Conservation (phyloP, 805 yeast genomes). For the Monosporozyma yasuniensis region DNA sequence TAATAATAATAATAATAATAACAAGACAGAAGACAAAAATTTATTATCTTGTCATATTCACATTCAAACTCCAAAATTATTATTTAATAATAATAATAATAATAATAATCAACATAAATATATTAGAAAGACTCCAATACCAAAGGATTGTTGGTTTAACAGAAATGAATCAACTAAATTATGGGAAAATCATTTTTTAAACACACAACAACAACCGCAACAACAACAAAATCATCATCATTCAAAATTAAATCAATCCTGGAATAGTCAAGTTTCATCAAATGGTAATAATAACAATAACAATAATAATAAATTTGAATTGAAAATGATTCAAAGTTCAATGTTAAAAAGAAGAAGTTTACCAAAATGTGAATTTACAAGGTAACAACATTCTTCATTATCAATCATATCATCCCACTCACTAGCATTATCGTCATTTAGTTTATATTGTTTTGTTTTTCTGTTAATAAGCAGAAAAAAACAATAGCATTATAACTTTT, state of each 20-base stretch:
- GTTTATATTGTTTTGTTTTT: no score
- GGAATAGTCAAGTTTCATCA: no score
- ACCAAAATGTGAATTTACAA: slow-evolving; percentile 5
- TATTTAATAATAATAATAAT: not conserved
- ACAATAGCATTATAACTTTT: no score
- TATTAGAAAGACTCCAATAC: slow-evolving; percentile 10
- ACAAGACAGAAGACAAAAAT: not conserved
- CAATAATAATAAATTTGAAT: slow-evolving; percentile 8
- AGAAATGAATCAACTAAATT: not conserved
- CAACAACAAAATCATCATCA: not conserved
- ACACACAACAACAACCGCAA: not conserved
- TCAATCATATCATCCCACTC: no score
- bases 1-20: not conserved
- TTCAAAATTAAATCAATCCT: not conserved
- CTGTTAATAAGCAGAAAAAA: no score
- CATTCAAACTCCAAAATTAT: slow-evolving; percentile 7
- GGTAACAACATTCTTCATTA: not conserved
- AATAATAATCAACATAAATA: slow-evolving; percentile 5
- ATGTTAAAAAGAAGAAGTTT: slow-evolving; percentile 21
- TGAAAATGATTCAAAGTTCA: slow-evolving; percentile 22
- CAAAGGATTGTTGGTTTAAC: slow-evolving; percentile 3
- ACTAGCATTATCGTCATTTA: no score
- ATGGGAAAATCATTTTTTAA: not conserved
- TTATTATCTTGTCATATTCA: slow-evolving; percentile 5
- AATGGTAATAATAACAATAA: no score